Percentiles rank a stretch among this genome's conserved stretches.
These are phyloP conservation scores for Nasturtium officinale DNA, from an alignment of 345 rosid species.

Conservation along the genomic window DNA sequence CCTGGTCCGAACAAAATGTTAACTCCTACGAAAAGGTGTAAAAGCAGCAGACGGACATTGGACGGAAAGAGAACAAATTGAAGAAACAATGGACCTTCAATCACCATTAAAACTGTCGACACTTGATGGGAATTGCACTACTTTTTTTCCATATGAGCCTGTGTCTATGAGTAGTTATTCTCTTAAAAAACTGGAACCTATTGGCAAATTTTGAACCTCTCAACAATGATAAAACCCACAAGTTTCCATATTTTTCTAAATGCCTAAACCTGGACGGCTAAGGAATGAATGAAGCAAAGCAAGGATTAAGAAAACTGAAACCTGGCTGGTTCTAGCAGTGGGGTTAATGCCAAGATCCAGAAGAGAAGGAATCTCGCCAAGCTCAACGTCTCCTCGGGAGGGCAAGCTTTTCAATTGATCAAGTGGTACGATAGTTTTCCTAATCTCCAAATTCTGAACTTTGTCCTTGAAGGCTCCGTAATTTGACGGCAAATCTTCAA, in stretches of 20 bases:
- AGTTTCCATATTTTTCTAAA: conserved; percentile 6
- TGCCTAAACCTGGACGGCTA: conserved; percentile 13
- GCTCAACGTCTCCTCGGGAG: conserved; percentile 86
- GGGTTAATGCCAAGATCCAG: conserved; percentile 82
- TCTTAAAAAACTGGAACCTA: background rate
- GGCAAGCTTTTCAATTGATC: conserved; percentile 90
- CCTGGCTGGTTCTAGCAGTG: conserved; percentile 63
- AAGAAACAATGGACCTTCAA: conserved; percentile 4
- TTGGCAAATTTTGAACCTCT: background rate
- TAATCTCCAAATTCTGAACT: conserved; percentile 72
- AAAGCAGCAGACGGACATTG: conserved; percentile 8
- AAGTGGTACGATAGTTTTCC: conserved; percentile 80
- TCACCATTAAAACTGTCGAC: background rate
- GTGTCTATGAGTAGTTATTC: background rate
- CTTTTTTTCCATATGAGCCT: background rate
- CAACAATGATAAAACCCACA: background rate
- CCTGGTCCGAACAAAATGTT: conserved; percentile 48
- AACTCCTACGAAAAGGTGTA: conserved; percentile 10
- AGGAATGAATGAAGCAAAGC: background rate
- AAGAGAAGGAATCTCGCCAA: conserved; percentile 88
- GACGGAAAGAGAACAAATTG: background rate
- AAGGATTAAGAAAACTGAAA: conserved; percentile 33
- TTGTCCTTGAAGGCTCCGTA: conserved; percentile 79
- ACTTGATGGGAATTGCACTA: background rate
- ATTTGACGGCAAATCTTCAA: conserved; percentile 82